These are phyloP conservation scores for Platanthera zijinensis DNA, from an alignment of 106 monocot genomes.

Conservation along the genomic window DNA sequence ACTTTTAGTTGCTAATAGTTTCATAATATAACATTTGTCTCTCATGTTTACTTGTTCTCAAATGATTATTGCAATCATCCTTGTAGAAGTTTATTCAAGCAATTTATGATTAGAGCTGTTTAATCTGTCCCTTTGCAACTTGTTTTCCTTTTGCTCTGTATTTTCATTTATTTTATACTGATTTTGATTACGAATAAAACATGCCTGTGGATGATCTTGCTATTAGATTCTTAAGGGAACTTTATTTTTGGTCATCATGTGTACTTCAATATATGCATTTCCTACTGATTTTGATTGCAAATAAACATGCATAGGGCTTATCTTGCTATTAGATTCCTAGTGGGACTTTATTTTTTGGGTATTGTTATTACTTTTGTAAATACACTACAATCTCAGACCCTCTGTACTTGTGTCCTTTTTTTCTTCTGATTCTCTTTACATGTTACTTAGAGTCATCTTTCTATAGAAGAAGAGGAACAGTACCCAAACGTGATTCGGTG, in stretches of 20 bases:
- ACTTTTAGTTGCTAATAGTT: not conserved
- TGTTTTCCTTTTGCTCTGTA: not conserved
- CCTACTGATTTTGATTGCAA: not conserved
- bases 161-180: not conserved
- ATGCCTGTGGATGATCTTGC: too few species aligned
- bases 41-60: too few species aligned
- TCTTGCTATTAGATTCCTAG: not conserved
- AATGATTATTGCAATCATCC: too few species aligned
- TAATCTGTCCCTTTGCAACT: not conserved
- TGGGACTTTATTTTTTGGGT: not conserved
- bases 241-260: too few species aligned
- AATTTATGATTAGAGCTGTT: not conserved
- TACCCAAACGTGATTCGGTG: conserved; percentile 66
- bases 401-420: not conserved
- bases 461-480: conserved; percentile 27
- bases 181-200: too few species aligned
- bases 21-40: not conserved
- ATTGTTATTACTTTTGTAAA: not conserved
- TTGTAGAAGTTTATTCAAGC: not conserved
- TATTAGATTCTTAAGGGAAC: too few species aligned
- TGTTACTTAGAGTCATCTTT: conserved; percentile 42
- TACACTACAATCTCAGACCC: not conserved
- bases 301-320: not conserved
- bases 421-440: not conserved
- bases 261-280: not conserved